Evolutionary conservation across 2,329 filamentous ascomycete species (phyloP).

Genomic region (Aspergillus fructus): DNA sequence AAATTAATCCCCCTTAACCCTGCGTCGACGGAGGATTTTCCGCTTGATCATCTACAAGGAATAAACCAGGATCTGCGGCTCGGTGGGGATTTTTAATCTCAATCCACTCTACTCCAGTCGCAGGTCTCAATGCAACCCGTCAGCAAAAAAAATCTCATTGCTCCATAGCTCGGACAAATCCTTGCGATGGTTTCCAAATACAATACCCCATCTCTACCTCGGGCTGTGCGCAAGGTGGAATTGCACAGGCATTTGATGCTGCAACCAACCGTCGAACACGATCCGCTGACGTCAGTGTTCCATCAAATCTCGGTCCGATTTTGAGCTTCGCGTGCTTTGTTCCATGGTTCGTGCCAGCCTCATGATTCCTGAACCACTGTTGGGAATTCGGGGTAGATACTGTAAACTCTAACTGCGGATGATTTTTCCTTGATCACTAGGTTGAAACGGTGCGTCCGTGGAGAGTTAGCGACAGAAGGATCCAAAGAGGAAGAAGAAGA

Average conservation of each 20-base stretch:
- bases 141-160: too few relatives aligned
- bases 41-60: constrained; percentile 9
- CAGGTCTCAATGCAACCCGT: background rate
- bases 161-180: too few relatives aligned
- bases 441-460: background rate
- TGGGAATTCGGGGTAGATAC: background rate
- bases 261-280: background rate
- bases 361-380: background rate
- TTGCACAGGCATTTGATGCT: background rate
- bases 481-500: background rate
- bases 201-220: too few relatives aligned
- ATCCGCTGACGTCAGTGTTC: constrained; percentile 4
- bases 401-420: background rate
- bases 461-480: background rate
- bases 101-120: background rate
- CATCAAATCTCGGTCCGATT: background rate
- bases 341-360: constrained; percentile 10
- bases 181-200: too few relatives aligned
- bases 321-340: constrained; percentile 7
- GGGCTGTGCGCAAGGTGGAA: background rate
- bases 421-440: background rate
- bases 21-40: background rate
- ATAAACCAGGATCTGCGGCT: constrained; percentile 10
- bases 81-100: constrained; percentile 7
- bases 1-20: background rate